Percentiles rank a stretch among this genome's conserved stretches.
These are phyloP conservation scores for Cryptosporidium xiaoi DNA, from an alignment of 169 alveolate species.

Conservation along the genomic window DNA sequence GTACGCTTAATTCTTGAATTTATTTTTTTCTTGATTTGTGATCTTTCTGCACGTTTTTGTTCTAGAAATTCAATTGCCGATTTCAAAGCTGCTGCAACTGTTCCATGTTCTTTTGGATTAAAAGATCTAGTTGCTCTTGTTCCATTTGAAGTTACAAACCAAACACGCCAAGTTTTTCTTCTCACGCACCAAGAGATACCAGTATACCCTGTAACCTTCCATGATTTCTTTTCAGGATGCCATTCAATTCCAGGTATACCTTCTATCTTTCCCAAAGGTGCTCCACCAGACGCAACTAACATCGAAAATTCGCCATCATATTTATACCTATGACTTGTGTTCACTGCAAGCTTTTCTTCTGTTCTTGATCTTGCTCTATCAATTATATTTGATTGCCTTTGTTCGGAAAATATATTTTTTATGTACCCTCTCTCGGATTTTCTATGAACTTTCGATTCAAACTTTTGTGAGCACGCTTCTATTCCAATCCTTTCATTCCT, in stretches of 20 bases:
- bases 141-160: conserved; percentile 67
- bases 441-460: conserved; percentile 1
- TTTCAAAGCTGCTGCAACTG: conserved; percentile 72
- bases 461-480: conserved; percentile 20
- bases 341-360: neutral
- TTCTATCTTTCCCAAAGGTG: conserved; percentile 61
- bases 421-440: conserved; percentile 22
- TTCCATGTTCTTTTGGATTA: conserved; percentile 74
- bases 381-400: conserved; percentile 13
- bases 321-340: conserved; percentile 1
- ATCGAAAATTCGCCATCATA: conserved; percentile 25
- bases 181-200: conserved; percentile 74
- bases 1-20: conserved; percentile 37
- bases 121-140: conserved; percentile 72
- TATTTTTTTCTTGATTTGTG: conserved; percentile 14
- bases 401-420: conserved; percentile 25
- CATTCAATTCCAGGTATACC: conserved; percentile 62
- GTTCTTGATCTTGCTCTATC: conserved; percentile 15
- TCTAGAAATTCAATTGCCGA: conserved; percentile 69
- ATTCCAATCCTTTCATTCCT: neutral
- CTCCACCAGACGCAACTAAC: conserved; percentile 72
- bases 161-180: conserved; percentile 74
- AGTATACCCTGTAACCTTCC: conserved; percentile 72
- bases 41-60: conserved; percentile 68
- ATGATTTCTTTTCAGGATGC: conserved; percentile 71